A percentile compares a stretch with the other conserved stretches of the same genome.
Conservation (phyloP, 2,329 filamentous ascomycete genomes). For the Exophiala dermatitidis region DNA sequence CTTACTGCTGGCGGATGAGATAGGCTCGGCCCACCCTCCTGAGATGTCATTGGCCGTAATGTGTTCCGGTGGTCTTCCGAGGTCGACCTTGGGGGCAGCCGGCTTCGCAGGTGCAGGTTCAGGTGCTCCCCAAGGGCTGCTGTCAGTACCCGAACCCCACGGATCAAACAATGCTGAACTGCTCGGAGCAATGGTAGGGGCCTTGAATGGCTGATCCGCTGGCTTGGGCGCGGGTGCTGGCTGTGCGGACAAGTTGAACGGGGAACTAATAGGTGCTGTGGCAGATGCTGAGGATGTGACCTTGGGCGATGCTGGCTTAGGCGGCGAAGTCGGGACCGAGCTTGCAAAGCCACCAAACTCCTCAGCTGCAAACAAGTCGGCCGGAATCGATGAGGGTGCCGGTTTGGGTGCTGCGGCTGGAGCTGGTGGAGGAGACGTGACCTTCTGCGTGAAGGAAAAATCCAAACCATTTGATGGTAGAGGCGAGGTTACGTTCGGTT, state of each 20-base stretch:
- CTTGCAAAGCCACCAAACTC: constrained; percentile 27
- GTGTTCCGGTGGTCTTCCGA: constrained; percentile 38
- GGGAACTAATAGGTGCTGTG: constrained; percentile 48
- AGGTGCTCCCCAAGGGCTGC: constrained; percentile 70
- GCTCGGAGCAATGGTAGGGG: constrained; percentile 29
- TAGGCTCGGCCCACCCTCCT: constrained; percentile 54
- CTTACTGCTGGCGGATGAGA: constrained; percentile 32
- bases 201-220: constrained; percentile 32
- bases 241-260: constrained; percentile 70
- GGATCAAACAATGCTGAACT: constrained; percentile 55
- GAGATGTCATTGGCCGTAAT: constrained; percentile 55
- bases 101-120: constrained; percentile 44
- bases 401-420: constrained; percentile 38
- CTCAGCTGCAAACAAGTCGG: constrained; percentile 26
- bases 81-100: constrained; percentile 21
- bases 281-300: constrained; percentile 26
- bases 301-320: constrained; percentile 31
- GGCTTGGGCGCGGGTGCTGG: constrained; percentile 35
- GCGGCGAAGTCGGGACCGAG: constrained; percentile 29
- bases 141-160: constrained; percentile 55
- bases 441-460: constrained; percentile 59
- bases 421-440: constrained; percentile 34
- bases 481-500: constrained; percentile 42
- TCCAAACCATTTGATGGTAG: constrained; percentile 53
- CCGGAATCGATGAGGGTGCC: constrained; percentile 39